phyloP scores from a whole-genome alignment of 2,329 filamentous ascomycete genomes.

The Pseudogymnoascus sp. region DNA sequence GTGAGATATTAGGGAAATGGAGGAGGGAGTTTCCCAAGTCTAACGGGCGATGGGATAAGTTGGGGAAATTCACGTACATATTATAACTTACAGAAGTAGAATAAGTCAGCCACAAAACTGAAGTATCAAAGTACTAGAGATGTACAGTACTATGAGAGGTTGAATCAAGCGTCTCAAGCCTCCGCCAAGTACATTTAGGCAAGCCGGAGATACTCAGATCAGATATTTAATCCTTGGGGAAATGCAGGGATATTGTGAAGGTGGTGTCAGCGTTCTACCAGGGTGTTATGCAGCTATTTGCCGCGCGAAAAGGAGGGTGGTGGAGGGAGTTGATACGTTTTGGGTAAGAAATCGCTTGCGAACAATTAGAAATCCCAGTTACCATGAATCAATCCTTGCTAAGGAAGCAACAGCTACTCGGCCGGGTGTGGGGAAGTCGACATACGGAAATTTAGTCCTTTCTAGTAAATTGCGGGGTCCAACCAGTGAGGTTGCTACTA shows the following conservation, averaged over 20 bases:
- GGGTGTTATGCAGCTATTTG: background rate
- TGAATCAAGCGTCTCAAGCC: background rate
- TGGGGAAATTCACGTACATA: background rate
- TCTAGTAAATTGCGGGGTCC: background rate
- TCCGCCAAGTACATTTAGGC: constrained; percentile 1
- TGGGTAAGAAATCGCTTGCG: background rate
- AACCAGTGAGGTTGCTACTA: background rate
- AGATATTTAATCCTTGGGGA: background rate
- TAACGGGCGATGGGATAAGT: background rate
- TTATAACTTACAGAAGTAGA: background rate
- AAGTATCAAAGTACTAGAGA: background rate
- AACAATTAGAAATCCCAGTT: background rate
- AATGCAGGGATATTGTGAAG: background rate
- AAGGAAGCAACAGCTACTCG: background rate
- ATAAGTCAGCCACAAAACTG: background rate
- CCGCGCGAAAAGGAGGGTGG: background rate
- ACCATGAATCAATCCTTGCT: background rate
- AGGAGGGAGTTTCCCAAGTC: background rate
- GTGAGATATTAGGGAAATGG: background rate
- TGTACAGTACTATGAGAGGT: background rate
- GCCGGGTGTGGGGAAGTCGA: background rate
- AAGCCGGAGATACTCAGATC: background rate
- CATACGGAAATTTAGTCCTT: background rate
- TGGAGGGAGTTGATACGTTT: background rate
- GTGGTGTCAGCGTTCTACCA: background rate